Evolutionary conservation across 164 flowering plant species (phyloP).

Genomic region (Taxillus chinensis): DNA sequence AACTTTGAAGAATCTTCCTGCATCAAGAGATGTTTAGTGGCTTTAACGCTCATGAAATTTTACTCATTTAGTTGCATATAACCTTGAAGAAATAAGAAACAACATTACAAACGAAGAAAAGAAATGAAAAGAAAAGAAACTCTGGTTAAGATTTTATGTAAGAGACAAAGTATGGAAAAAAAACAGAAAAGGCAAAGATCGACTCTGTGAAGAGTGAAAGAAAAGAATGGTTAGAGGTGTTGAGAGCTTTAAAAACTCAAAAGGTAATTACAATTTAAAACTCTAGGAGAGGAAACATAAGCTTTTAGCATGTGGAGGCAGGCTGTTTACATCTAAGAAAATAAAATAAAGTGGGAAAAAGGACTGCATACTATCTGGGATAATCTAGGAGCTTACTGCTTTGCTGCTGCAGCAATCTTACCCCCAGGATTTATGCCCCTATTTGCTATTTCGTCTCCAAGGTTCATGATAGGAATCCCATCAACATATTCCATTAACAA

Average conservation of each 20-base stretch:
- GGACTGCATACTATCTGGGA: conserved; percentile 26
- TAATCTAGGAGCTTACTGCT: conserved; percentile 70
- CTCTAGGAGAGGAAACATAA: background rate
- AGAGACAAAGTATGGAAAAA: too few relatives aligned
- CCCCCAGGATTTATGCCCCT: conserved; percentile 80
- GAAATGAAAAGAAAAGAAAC: too few relatives aligned
- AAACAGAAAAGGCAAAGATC: too few relatives aligned
- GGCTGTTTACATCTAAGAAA: too few relatives aligned
- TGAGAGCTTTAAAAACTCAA: too few relatives aligned
- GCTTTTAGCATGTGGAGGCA: background rate
- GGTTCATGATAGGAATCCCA: conserved; percentile 81
- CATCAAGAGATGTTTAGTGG: conserved; percentile 11
- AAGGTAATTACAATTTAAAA: background rate
- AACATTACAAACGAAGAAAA: too few relatives aligned
- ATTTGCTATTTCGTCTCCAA: conserved; percentile 84
- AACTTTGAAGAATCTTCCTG: conserved; percentile 82
- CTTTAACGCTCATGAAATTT: background rate
- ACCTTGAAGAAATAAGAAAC: too few relatives aligned
- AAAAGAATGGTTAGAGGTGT: too few relatives aligned
- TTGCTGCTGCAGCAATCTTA: conserved; percentile 71
- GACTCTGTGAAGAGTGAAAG: too few relatives aligned
- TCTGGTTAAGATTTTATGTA: too few relatives aligned
- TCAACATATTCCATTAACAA: conserved; percentile 90
- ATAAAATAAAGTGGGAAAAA: conserved; percentile 7
- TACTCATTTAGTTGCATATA: too few relatives aligned